Evolutionary conservation across 345 rosid genomes (phyloP), one percentile per base, ranked within the genome.

Genomic region (Corchorus capsularis): DNA sequence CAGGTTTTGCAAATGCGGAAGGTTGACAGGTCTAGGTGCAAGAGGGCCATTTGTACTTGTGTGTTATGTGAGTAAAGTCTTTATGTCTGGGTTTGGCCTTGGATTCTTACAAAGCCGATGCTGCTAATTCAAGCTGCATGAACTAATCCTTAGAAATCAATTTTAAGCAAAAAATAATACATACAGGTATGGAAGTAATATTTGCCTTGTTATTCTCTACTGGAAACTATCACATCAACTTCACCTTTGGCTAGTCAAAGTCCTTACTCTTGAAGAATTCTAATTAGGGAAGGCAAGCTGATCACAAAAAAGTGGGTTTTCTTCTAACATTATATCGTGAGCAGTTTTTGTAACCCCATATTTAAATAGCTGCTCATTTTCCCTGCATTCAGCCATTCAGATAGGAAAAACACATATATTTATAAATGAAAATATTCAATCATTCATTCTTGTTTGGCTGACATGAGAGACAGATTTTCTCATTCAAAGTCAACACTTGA

Each of bases 31-130:
- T 63, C 86, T 77, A 67, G 91, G 84, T 53, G 90, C 90, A 70
- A 86, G 90, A 79, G 94, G 91, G 74, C 92, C 92, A 76, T 90
- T 90, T 65, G 87, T 63, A 67, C 98, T 91, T 43, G 90, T 54
- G 61, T 93, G 98, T 71, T 93, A 94, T 27, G 80, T 88, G 81
- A 93, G 89, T 79, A 93, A 74, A 41, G 98, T 93, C 81, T 89
- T 91, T 63, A 93, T 93, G 76, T 93, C 96, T 54, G 98, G 98
- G 74, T 93, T 93, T 53, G 92, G 73, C 89, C 93, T 88, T 11
- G 93, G 96, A 76, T 91, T 91, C 88, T 91, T 89, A 81, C 98
- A 93, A 41, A 93, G 82, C 79, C 90, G 96, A 80, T 93, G 98
- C 84, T 93, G 98, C 98, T 96, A 93, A 78, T 91, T 91, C 85